Base-by-base conservation (phyloP, 805 yeast species). In the Grigorovia yakushimaensis region DNA sequence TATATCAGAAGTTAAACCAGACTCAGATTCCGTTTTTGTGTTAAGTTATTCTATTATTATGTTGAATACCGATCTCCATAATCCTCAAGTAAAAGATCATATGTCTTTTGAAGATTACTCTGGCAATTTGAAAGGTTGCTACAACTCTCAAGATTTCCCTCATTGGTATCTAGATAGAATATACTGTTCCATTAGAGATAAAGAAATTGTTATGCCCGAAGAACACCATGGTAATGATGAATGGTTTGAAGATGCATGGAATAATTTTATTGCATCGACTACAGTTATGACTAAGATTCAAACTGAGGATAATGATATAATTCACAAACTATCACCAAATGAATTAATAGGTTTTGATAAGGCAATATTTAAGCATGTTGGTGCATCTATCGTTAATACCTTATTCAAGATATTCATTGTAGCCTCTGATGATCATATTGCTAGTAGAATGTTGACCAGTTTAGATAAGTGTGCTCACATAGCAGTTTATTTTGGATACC, bases 181-280 rank as follows among this genome's bases (percentile, higher is more conserved):
- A 22, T 93, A 85, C 64, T 69, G 76, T 22, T 84, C 95, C 1
- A 89, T 93, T 47, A 75, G 79, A 51, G 86, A 82, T 47, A 77
- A 84, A 45, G 99, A 93, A 65, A 93, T 93, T 52, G 87, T 93
- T 43, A 86, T 94, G 89, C 98, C 98, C 0, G 98, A 93, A 58
- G 98, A 93, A 59, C 97, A 91, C 56, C 94, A 88, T 61, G 93
- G 91, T 15, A 86, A 88, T 10, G 85, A 88, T 19, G 88, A 84
- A 60, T 84, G 95, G 81, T 91, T 89, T 65, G 97, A 89, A 60
- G 91, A 85, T 58, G 71, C 78, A 17, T 85, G 95, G 95, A 81
- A 82, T 54, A 80, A 82, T 49, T 62, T 84, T 50, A 76, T 85
- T 40, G 67, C 68, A 19, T 62, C 67, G 1, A 66, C 71, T 19